These are phyloP conservation scores for Trypanosoma brucei DNA, from an alignment of 208 protist species.

Conservation along the genomic window DNA sequence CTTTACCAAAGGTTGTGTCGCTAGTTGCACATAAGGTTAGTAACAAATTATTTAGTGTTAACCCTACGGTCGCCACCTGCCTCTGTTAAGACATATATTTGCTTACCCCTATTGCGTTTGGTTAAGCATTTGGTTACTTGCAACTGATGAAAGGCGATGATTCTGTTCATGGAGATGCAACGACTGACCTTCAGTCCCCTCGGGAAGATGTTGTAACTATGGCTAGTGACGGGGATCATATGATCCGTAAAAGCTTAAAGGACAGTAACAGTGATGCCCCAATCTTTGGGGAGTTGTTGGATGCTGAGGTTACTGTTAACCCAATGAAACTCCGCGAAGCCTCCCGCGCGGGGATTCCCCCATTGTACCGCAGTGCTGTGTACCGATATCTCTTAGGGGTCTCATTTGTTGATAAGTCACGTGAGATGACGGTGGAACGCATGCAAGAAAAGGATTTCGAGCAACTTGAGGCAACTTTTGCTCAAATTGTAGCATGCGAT, in stretches of 20 bases:
- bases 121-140: too few species aligned
- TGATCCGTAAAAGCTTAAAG: background rate
- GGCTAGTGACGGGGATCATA: background rate
- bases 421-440: conserved; percentile 81
- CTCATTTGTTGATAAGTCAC: conserved; percentile 68
- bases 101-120: too few species aligned
- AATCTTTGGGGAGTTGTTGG: conserved; percentile 79
- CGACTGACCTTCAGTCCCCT: too few species aligned
- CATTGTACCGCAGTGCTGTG: conserved; percentile 57
- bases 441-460: conserved; percentile 81
- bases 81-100: too few species aligned
- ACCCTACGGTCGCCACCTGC: too few species aligned
- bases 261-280: conserved; percentile 25
- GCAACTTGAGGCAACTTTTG: conserved; percentile 37
- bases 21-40: too few species aligned
- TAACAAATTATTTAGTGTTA: too few species aligned
- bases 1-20: too few species aligned
- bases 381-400: conserved; percentile 84
- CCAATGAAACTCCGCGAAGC: conserved; percentile 71
- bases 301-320: conserved; percentile 71
- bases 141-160: too few species aligned
- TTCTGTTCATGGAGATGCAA: too few species aligned
- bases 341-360: conserved; percentile 63
- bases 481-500: conserved; percentile 15
- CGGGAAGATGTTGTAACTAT: background rate